These are phyloP conservation scores for Mollisiaceae sp. DNA, from an alignment of 2,329 filamentous ascomycete species.

Conservation along the genomic window DNA sequence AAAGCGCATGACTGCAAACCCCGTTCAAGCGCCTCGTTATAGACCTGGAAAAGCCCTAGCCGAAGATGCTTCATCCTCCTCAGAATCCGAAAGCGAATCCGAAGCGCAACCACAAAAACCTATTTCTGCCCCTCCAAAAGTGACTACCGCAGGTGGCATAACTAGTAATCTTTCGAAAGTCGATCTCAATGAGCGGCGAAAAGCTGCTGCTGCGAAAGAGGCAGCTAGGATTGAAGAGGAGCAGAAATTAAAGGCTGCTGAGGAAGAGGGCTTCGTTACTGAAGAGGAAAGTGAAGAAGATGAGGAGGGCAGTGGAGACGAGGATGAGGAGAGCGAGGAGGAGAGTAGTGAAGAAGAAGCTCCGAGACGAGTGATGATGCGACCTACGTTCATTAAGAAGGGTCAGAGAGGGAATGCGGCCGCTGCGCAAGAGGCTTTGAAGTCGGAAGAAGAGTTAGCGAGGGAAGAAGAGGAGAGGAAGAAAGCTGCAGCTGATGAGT, in stretches of 20 bases:
- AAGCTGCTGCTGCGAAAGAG: slow-evolving; percentile 54
- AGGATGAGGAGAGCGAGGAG: slow-evolving; percentile 40
- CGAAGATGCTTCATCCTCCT: slow-evolving; percentile 54
- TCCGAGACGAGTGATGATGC: slow-evolving; percentile 61
- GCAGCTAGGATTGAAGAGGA: slow-evolving; percentile 53
- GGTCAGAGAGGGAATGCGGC: slow-evolving; percentile 50
- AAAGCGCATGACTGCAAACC: slow-evolving; percentile 94
- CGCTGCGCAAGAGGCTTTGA: slow-evolving; percentile 38
- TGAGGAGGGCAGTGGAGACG: slow-evolving; percentile 44
- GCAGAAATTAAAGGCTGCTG: slow-evolving; percentile 47
- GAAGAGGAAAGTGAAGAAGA: slow-evolving; percentile 45
- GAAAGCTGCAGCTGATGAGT: slow-evolving; percentile 73
- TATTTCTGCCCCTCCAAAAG: slow-evolving; percentile 62
- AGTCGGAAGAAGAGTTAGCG: slow-evolving; percentile 49
- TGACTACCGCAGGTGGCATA: slow-evolving; percentile 60
- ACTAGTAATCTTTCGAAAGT: slow-evolving; percentile 58
- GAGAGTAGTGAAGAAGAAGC: slow-evolving; percentile 61
- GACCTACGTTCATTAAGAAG: slow-evolving; percentile 68
- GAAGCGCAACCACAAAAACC: slow-evolving; percentile 41
- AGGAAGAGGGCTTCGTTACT: slow-evolving; percentile 68
- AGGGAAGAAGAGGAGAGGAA: slow-evolving; percentile 66
- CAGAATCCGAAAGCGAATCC: slow-evolving; percentile 52
- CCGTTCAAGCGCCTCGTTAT: slow-evolving; percentile 78
- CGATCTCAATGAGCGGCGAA: slow-evolving; percentile 55
- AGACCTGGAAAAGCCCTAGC: slow-evolving; percentile 79